These are phyloP conservation scores for Camelina neglecta DNA, from an alignment of 345 rosid genomes.

Conservation along the genomic window DNA sequence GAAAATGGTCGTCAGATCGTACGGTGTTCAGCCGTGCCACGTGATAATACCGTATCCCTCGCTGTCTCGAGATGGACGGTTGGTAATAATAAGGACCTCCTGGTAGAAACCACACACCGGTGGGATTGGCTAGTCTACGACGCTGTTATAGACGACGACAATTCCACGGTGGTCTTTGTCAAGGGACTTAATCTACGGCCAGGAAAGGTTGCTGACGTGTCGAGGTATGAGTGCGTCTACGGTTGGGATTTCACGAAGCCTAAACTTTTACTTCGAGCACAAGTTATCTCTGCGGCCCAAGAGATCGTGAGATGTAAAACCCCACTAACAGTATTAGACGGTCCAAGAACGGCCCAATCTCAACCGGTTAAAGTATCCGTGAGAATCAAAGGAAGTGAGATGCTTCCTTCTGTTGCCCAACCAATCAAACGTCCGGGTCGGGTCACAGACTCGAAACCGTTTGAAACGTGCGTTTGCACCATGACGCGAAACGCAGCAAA, in stretches of 20 bases:
- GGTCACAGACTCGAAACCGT: conserved; percentile 31
- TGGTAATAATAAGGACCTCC: conserved; percentile 25
- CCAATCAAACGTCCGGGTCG: conserved; percentile 24
- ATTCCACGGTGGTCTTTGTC: conserved; percentile 69
- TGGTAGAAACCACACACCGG: conserved; percentile 46
- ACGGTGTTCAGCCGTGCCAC: conserved; percentile 59
- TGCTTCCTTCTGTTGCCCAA: conserved; percentile 62
- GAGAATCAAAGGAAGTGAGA: conserved; percentile 66
- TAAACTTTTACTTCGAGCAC: conserved; percentile 51
- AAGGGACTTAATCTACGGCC: conserved; percentile 84
- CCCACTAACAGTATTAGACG: conserved; percentile 58
- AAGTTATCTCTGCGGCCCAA: conserved; percentile 66
- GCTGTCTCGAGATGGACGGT: conserved; percentile 27
- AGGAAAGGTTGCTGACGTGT: conserved; percentile 54
- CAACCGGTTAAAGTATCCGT: conserved; percentile 59
- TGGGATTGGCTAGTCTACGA: conserved; percentile 82
- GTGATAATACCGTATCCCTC: conserved; percentile 49
- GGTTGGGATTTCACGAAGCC: conserved; percentile 77
- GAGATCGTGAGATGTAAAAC: conserved; percentile 84
- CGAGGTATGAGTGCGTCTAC: conserved; percentile 81
- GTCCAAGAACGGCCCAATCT: conserved; percentile 38
- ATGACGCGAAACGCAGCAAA: conserved; percentile 77
- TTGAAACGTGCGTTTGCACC: conserved; percentile 69
- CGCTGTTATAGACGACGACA: conserved; percentile 75
- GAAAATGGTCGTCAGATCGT: conserved; percentile 52